Base-by-base conservation (phyloP, 306 rosid genomes). In the Ormosia emarginata region DNA sequence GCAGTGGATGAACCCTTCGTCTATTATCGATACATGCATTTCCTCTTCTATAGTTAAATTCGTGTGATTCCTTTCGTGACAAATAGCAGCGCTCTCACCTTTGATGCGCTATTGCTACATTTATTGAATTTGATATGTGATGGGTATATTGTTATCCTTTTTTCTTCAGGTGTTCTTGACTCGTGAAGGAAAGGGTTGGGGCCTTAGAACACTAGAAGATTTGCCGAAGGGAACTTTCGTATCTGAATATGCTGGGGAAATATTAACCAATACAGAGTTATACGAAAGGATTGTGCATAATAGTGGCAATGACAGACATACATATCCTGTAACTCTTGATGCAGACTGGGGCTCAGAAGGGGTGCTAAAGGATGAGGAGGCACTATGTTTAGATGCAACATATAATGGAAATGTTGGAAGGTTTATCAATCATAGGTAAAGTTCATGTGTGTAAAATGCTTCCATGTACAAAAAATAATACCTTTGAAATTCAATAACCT, bases 321-420 rank as follows among this genome's bases (percentile, higher is more conserved):
- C 99, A 10, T 95, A 95, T 74, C 99, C 98, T 11, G 97, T 95
- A 73, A 86, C 89, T 61, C 92, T 95, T 47, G 99, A 95, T 86
- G 99, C 93, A 49, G 98, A 95, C 58, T 95, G 99, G 99, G 94
- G 95, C 17, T 91, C 98, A 2, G 99, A 95, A 85, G 79, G 77
- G 66, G 75, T 81, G 66, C 74, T 95, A 63, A 79, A 63, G 81
- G 99, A 95, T 81, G 99, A 95, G 47, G 97, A 95, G 47, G 97
- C 97, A 30, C 89, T 95, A 18, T 95, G 99, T 86, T 87, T 95
- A 86, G 99, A 95, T 85, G 98, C 97, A 50, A 95, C 99, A 33
- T 79, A 66, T 81, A 69, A 89, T 79, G 99, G 98, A 76, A 95
- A 95, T 80, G 97, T 91, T 85, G 97, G 98, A 47, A 90, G 99